These are phyloP conservation scores for Eutypa lata DNA, from an alignment of 2,329 filamentous ascomycete genomes.

Conservation along the genomic window DNA sequence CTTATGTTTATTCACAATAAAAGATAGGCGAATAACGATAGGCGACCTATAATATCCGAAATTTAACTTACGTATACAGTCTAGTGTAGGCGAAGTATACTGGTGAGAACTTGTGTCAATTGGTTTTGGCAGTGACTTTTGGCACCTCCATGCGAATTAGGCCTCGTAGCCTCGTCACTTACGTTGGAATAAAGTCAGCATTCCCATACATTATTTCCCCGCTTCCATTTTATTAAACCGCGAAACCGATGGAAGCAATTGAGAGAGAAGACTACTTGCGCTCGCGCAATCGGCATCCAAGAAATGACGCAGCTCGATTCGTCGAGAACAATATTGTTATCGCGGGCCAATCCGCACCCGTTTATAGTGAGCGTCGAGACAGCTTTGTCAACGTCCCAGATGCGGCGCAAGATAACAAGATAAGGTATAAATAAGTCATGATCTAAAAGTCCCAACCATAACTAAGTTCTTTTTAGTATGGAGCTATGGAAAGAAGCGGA, in stretches of 20 bases:
- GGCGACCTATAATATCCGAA: too few relatives aligned
- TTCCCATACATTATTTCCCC: too few relatives aligned
- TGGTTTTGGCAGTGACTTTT: too few relatives aligned
- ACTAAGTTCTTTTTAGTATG: not conserved
- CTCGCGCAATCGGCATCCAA: not conserved
- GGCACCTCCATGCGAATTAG: too few relatives aligned
- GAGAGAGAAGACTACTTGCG: not conserved
- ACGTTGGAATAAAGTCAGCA: too few relatives aligned
- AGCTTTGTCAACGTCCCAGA: not conserved
- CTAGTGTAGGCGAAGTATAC: too few relatives aligned
- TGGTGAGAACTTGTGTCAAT: too few relatives aligned
- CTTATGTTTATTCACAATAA: too few relatives aligned
- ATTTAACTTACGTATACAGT: too few relatives aligned
- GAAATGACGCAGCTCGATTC: not conserved
- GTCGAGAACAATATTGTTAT: not conserved
- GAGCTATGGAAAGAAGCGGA: not conserved
- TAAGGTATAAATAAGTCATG: not conserved
- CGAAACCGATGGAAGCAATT: not conserved
- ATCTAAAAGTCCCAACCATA: not conserved
- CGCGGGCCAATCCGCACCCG: not conserved
- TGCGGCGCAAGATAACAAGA: not conserved
- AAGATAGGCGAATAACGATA: too few relatives aligned
- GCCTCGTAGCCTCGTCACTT: too few relatives aligned
- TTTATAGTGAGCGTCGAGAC: not conserved
- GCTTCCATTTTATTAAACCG: not conserved